These are phyloP conservation scores for Xylaria sp. DNA, from an alignment of 2,329 filamentous ascomycete genomes.

Conservation along the genomic window DNA sequence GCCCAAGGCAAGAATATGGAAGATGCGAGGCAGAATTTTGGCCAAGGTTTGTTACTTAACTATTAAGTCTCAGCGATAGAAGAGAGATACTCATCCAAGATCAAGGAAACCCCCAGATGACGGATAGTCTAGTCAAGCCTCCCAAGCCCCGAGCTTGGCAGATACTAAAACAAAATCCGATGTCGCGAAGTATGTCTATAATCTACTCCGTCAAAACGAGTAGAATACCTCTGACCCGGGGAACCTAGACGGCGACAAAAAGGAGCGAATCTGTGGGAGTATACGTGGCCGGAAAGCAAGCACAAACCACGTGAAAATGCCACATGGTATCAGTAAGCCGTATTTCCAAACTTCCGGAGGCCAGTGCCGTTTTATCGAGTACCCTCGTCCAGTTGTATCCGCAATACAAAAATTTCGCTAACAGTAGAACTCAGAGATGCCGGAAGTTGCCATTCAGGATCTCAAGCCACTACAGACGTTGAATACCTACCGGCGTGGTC, in stretches of 20 bases:
- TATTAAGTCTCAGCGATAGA: background rate
- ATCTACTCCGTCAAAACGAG: background rate
- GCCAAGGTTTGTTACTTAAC: background rate
- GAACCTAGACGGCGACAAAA: background rate
- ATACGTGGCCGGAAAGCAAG: background rate
- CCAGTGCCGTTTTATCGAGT: no score
- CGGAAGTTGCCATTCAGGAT: background rate
- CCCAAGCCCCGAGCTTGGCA: background rate
- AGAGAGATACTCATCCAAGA: background rate
- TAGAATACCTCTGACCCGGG: background rate
- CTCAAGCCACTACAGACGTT: background rate
- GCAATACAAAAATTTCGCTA: background rate
- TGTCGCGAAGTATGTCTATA: background rate
- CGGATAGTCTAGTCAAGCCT: background rate
- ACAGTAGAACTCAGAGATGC: background rate
- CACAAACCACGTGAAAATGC: background rate
- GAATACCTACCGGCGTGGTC: background rate
- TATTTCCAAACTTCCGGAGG: background rate
- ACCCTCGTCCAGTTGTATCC: no score
- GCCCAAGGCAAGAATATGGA: background rate
- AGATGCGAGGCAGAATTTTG: background rate
- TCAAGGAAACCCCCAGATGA: background rate
- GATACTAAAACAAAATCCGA: background rate
- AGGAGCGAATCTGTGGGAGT: background rate
- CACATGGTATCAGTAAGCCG: background rate